A percentile compares a stretch with the other conserved stretches of the same genome.
Conservation (phyloP, 306 rosid species). For the Quercus ilex region DNA sequence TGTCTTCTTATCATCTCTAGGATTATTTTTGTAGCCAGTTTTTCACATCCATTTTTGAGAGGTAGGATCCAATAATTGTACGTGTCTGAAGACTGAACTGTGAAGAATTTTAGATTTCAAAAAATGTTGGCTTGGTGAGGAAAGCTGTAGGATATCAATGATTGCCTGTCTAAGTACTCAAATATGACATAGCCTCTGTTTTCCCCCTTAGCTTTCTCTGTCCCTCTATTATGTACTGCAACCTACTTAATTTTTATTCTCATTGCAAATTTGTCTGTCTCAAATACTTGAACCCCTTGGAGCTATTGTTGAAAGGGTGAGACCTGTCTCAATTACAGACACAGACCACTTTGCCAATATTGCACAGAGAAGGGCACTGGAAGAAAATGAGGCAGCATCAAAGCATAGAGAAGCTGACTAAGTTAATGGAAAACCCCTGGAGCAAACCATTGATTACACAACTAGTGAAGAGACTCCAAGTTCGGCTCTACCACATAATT, state of each 20-base stretch:
- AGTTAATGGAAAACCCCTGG: slow-evolving; percentile 20
- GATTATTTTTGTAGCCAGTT: neutral
- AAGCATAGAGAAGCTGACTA: slow-evolving; percentile 30
- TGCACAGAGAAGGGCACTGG: slow-evolving; percentile 73
- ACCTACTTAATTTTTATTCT: no score
- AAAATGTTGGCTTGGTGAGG: slow-evolving; percentile 20
- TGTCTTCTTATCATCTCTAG: neutral
- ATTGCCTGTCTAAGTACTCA: no score
- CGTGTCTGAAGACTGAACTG: neutral
- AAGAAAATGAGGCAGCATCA: slow-evolving; percentile 63
- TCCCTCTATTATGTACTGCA: no score
- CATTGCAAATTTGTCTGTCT: slow-evolving; percentile 7
- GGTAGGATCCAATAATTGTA: neutral
- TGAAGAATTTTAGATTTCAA: neutral
- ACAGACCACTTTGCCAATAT: slow-evolving; percentile 83
- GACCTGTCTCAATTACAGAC: slow-evolving; percentile 88
- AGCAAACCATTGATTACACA: slow-evolving; percentile 31
- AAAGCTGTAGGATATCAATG: neutral
- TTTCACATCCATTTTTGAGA: neutral
- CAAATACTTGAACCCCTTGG: slow-evolving; percentile 80
- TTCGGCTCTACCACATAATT: no score
- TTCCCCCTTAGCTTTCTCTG: no score
- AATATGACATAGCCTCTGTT: no score
- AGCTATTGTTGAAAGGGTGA: slow-evolving; percentile 86
- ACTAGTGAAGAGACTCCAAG: no score